phyloP scores from a whole-genome alignment of 2,329 filamentous ascomycete species.

The Dactylellina cionopaga region DNA sequence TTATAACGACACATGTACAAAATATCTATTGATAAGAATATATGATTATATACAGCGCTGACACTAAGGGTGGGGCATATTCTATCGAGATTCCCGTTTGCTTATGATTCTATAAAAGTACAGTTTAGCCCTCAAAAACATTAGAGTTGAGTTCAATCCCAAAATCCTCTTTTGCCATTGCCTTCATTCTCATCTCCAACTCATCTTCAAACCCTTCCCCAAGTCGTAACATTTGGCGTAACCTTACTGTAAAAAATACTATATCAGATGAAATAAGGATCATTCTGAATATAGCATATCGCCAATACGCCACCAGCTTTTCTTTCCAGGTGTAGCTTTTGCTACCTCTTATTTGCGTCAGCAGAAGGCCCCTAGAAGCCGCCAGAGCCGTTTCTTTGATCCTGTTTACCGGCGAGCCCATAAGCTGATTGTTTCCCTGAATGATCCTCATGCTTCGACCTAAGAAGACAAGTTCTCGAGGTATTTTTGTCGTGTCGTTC shows the following conservation, averaged over 20 bases:
- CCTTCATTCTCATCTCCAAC: slow-evolving; percentile 84
- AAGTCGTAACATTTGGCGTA: slow-evolving; percentile 78
- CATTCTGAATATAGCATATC: slow-evolving; percentile 81
- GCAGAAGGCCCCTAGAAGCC: slow-evolving; percentile 75
- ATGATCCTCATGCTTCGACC: slow-evolving; percentile 92
- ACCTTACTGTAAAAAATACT: slow-evolving; percentile 81
- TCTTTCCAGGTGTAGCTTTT: slow-evolving; percentile 73
- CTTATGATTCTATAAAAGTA: too few relatives aligned
- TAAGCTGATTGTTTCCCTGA: slow-evolving; percentile 89
- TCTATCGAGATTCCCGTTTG: too few relatives aligned
- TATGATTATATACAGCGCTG: slow-evolving; percentile 3
- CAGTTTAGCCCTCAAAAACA: slow-evolving; percentile 39
- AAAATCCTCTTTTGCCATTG: slow-evolving; percentile 44
- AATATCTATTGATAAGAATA: too few relatives aligned
- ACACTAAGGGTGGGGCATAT: too few relatives aligned
- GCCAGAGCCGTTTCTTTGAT: slow-evolving; percentile 72
- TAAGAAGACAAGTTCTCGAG: slow-evolving; percentile 90
- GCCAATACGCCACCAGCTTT: slow-evolving; percentile 74
- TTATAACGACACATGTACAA: too few relatives aligned
- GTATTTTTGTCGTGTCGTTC: slow-evolving; percentile 86
- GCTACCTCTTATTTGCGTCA: slow-evolving; percentile 56
- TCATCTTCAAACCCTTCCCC: slow-evolving; percentile 94
- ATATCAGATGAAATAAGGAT: slow-evolving; percentile 81
- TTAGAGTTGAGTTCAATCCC: slow-evolving; percentile 49
- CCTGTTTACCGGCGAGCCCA: slow-evolving; percentile 87